phyloP scores from a whole-genome alignment of 1,284 basidiomycete genomes.

The Pterulicium gracile region DNA sequence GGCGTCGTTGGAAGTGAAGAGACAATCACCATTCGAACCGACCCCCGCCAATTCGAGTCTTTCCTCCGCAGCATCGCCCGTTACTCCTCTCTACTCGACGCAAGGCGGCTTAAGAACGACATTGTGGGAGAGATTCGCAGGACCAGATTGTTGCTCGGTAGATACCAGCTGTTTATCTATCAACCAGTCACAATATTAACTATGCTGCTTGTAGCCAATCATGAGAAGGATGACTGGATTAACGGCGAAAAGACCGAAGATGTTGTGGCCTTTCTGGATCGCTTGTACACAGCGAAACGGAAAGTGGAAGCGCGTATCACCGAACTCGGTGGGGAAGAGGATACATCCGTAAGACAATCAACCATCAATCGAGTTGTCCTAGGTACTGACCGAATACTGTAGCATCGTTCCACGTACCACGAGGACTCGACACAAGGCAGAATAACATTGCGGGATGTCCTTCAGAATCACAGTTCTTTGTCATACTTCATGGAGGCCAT shows the following conservation, averaged over 20 bases:
- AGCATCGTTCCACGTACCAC: conserved; percentile 23
- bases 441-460: conserved; percentile 59
- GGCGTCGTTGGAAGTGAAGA: conserved; percentile 39
- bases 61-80: conserved; percentile 80
- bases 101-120: conserved; percentile 84
- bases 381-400: conserved; percentile 2
- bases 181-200: neutral
- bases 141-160: conserved; percentile 64
- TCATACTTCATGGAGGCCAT: conserved; percentile 98
- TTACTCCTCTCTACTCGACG: conserved; percentile 77
- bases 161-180: conserved; percentile 10
- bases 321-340: conserved; percentile 59
- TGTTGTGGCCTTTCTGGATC: conserved; percentile 77
- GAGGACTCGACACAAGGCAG: conserved; percentile 31
- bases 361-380: conserved; percentile 1
- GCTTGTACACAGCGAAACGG: conserved; percentile 80
- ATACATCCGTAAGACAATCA: conserved; percentile 40
- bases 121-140: conserved; percentile 79
- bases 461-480: conserved; percentile 80
- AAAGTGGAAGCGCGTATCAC: conserved; percentile 80
- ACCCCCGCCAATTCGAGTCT: conserved; percentile 76
- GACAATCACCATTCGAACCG: conserved; percentile 66
- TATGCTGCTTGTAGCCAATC: conserved; percentile 41
- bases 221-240: conserved; percentile 79
- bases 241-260: conserved; percentile 75